These are phyloP conservation scores for Diplocarpon rosae DNA, from an alignment of 2,329 filamentous ascomycete species.

Conservation along the genomic window DNA sequence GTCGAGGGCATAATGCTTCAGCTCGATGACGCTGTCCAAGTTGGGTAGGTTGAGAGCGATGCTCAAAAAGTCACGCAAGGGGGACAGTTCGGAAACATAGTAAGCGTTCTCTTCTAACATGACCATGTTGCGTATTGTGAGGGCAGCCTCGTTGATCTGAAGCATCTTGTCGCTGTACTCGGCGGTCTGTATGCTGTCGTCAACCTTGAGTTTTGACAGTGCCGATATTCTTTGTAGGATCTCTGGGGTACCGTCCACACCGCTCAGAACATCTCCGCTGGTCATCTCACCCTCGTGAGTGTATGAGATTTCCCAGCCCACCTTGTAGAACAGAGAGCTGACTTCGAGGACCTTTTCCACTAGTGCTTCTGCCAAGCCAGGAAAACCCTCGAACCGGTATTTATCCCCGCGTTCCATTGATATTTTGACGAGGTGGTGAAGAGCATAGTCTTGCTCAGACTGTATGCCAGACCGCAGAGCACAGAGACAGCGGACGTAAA, in stretches of 20 bases:
- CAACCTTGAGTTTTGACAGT: conserved; percentile 49
- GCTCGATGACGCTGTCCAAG: conserved; percentile 61
- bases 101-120: conserved; percentile 79
- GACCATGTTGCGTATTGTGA: conserved; percentile 94
- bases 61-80: conserved; percentile 72
- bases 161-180: conserved; percentile 61
- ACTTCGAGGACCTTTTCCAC: conserved; percentile 76
- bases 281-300: conserved; percentile 42
- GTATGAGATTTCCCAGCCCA: conserved; percentile 73
- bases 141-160: conserved; percentile 71
- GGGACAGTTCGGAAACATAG: conserved; percentile 64
- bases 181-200: conserved; percentile 60
- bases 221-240: conserved; percentile 60
- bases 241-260: conserved; percentile 55
- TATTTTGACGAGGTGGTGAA: conserved; percentile 91
- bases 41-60: conserved; percentile 70
- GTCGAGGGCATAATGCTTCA: conserved; percentile 85
- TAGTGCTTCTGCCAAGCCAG: conserved; percentile 76
- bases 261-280: conserved; percentile 49
- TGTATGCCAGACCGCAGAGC: conserved; percentile 70
- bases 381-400: conserved; percentile 88
- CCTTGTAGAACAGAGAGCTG: conserved; percentile 67
- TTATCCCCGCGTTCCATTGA: conserved; percentile 92
- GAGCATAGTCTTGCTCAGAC: conserved; percentile 80
- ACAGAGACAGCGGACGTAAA: conserved; percentile 80